Conservation (phyloP, 2,329 filamentous ascomycete species). For the Ascochyta koolunga region DNA sequence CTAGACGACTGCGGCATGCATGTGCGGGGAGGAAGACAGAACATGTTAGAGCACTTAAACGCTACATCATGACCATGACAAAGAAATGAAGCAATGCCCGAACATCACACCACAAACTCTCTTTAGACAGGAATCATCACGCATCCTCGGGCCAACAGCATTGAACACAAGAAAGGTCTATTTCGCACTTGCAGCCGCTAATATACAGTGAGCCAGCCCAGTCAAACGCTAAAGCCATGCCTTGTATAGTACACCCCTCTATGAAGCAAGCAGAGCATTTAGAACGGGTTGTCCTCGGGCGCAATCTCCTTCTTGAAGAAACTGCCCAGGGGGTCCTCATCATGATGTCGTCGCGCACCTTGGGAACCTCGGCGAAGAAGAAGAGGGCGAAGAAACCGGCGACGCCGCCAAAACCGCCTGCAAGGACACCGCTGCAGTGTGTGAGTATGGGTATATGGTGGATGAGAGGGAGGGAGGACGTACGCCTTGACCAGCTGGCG, state of each 20-base stretch:
- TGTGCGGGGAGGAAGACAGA: neutral
- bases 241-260: slow-evolving; percentile 26
- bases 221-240: slow-evolving; percentile 18
- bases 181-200: slow-evolving; percentile 33
- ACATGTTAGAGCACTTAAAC: slow-evolving; percentile 21
- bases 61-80: slow-evolving; percentile 27
- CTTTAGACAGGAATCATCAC: neutral
- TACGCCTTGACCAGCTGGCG: slow-evolving; percentile 53
- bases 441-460: slow-evolving; percentile 12
- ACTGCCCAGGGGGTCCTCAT: slow-evolving; percentile 64
- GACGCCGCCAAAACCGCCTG: slow-evolving; percentile 62
- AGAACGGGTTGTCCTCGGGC: slow-evolving; percentile 69
- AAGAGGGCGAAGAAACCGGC: slow-evolving; percentile 66
- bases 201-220: slow-evolving; percentile 34
- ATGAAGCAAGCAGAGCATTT: slow-evolving; percentile 13
- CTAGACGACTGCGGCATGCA: slow-evolving; percentile 31
- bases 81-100: slow-evolving; percentile 34
- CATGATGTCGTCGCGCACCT: slow-evolving; percentile 67
- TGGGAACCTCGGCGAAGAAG: slow-evolving; percentile 69
- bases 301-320: slow-evolving; percentile 64
- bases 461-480: slow-evolving; percentile 34
- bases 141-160: neutral
- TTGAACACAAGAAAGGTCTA: slow-evolving; percentile 38
- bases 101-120: slow-evolving; percentile 7
- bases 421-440: slow-evolving; percentile 49